Evolutionary conservation across 441 rosid species (phyloP).

Genomic region (Omphalea diandra): DNA sequence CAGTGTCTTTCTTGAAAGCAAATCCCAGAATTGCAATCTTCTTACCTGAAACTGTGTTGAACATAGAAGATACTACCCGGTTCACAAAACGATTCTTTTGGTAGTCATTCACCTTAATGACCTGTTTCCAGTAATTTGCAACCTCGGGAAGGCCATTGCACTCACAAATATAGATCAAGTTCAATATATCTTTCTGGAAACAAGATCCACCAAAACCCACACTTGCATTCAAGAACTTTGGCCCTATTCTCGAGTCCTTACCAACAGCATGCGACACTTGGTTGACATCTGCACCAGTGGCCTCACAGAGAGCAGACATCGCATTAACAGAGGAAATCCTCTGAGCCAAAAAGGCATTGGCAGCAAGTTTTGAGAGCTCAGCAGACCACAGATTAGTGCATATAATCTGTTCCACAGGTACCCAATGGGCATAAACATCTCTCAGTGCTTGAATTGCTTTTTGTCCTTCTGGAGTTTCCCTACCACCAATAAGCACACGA

Average conservation of each 20-base stretch:
- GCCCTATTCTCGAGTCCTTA: constrained; percentile 71
- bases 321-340: constrained; percentile 89
- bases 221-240: constrained; percentile 78
- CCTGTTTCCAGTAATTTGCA: constrained; percentile 87
- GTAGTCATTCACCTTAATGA: constrained; percentile 83
- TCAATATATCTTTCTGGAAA: constrained; percentile 82
- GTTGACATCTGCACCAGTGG: constrained; percentile 77
- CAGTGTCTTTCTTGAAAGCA: constrained; percentile 90
- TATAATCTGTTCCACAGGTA: constrained; percentile 65
- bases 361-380: constrained; percentile 86
- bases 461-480: constrained; percentile 77
- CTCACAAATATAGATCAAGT: constrained; percentile 77
- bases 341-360: constrained; percentile 89
- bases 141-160: constrained; percentile 90
- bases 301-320: constrained; percentile 88
- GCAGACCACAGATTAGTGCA: constrained; percentile 92
- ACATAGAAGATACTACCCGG: constrained; percentile 81
- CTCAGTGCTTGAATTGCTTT: constrained; percentile 70
- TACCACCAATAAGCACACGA: constrained; percentile 87
- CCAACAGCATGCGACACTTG: constrained; percentile 76
- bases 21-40: constrained; percentile 76
- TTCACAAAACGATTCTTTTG: constrained; percentile 81
- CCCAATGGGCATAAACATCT: constrained; percentile 83
- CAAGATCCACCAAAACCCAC: constrained; percentile 92
- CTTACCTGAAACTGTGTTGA: constrained; percentile 77